Base-by-base conservation (phyloP, 768 basidiomycete species). In the Hygrophorus russula region DNA sequence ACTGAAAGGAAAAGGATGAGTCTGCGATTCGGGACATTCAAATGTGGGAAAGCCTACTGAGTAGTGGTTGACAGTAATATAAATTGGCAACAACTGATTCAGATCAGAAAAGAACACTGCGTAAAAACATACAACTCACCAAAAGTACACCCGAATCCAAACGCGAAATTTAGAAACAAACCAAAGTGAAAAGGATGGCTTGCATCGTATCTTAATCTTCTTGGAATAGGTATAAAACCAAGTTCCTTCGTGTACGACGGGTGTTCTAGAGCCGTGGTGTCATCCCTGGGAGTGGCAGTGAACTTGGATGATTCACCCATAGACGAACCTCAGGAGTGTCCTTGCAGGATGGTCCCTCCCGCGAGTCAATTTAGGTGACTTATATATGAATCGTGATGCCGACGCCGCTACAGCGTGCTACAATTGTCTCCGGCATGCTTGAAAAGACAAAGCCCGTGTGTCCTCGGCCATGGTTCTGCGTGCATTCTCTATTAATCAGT, bases 1-100 rank as follows among this genome's bases (percentile, higher is more conserved):
- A 73, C 71, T 70, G 27, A n/a, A 28, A 42, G n/a, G 8, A 47
- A 13, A 42, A 33, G 27, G 12, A 33, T 11, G 2, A 30, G 19
- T 46, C 30, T 24, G 13, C 41, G 15, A 5, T 13, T 38, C 39
- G 6, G 37, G 17, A 7, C 15, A 12, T 28, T 14, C 7, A 4
- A 35, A 7, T 12, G 27, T 29, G 1, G 49, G 13, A 49, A 28
- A 48, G 63, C 70, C 49, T 56, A 77, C 86, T 83, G 11, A 89
- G 61, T 51, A 91, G 56, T 0, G 87, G 87, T 62, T 87, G 84
- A 48, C 80, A 83, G 51, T 89, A 91, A 55, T 89, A 90, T 37
- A 90, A 56, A 53, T 90, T 90, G n/a, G 77, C 72, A 11, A 78
- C 78, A 34, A 64, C 80, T 82, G 28, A 39, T 4, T 39, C 37